phyloP scores from a whole-genome alignment of 257 asterid genomes.

The Cruciata laevipes region DNA sequence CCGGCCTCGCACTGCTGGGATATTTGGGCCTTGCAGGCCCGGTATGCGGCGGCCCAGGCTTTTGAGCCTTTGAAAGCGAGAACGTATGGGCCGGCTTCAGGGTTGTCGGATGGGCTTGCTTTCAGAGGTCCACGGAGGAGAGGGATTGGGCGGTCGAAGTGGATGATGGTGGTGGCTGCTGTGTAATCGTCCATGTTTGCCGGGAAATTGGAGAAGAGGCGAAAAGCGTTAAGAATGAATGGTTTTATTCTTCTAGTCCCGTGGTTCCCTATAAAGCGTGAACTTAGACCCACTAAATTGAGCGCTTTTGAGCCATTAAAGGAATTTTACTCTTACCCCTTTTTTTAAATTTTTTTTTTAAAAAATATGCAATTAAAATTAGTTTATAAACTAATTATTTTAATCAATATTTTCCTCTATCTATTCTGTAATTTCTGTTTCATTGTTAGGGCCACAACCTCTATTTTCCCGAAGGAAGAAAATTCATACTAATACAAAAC shows the following conservation, averaged over 20 bases:
- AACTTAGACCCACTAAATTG: not conserved
- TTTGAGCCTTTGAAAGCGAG: conserved; percentile 61
- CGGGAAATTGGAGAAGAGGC: not conserved
- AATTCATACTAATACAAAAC: no score
- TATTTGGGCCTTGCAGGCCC: conserved; percentile 42
- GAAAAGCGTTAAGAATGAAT: not conserved
- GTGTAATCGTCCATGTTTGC: conserved; percentile 53
- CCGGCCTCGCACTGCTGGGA: conserved; percentile 70
- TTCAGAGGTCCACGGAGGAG: conserved; percentile 66
- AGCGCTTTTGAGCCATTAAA: not conserved
- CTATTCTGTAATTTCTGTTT: no score
- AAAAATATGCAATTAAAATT: no score
- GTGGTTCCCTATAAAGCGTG: not conserved
- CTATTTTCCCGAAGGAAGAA: no score
- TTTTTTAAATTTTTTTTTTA: no score
- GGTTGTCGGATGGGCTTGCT: conserved; percentile 39
- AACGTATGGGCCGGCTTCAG: conserved; percentile 44
- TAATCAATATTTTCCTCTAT: no score
- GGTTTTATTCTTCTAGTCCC: no score
- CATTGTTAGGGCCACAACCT: no score
- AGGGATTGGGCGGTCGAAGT: conserved; percentile 53
- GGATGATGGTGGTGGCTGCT: conserved; percentile 48
- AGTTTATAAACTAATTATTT: no score
- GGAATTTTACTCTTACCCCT: not conserved
- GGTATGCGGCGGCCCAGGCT: conserved; percentile 62